Conservation (phyloP, 305 asterid species). For the Rubia balearica region DNA sequence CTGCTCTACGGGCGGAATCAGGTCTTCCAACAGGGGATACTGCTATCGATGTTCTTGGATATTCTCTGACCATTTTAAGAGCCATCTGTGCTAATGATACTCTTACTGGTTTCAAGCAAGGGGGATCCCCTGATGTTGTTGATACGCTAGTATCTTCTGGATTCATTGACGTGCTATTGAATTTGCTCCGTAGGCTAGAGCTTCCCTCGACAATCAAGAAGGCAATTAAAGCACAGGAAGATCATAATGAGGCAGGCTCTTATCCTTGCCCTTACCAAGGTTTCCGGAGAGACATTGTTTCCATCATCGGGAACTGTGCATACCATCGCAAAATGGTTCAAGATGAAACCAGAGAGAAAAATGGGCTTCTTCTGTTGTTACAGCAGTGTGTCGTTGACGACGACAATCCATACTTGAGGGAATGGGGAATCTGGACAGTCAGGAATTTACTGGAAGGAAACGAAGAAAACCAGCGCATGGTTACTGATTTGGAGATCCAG, state of each 20-base stretch:
- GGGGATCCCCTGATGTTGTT: constrained; percentile 30
- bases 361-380: constrained; percentile 56
- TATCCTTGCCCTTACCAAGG: constrained; percentile 71
- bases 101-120: constrained; percentile 21
- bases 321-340: constrained; percentile 52
- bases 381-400: constrained; percentile 78
- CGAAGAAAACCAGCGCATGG: constrained; percentile 45
- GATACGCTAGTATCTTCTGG: constrained; percentile 44
- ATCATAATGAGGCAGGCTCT: constrained; percentile 19
- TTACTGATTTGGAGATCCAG: constrained; percentile 58
- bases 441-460: constrained; percentile 72
- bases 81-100: constrained; percentile 49
- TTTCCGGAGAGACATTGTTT: constrained; percentile 67
- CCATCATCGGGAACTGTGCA: constrained; percentile 68
- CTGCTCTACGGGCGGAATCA: constrained; percentile 32
- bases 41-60: constrained; percentile 55
- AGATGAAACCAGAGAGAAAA: constrained; percentile 55
- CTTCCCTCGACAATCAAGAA: constrained; percentile 60
- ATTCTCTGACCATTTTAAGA: constrained; percentile 59
- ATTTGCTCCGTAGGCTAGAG: constrained; percentile 52
- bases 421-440: constrained; percentile 79
- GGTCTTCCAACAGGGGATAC: constrained; percentile 58
- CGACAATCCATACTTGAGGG: constrained; percentile 76
- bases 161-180: constrained; percentile 52
- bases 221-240: constrained; percentile 29